Base-by-base conservation (phyloP, 768 basidiomycete genomes). In the Rubroboletus satanas region DNA sequence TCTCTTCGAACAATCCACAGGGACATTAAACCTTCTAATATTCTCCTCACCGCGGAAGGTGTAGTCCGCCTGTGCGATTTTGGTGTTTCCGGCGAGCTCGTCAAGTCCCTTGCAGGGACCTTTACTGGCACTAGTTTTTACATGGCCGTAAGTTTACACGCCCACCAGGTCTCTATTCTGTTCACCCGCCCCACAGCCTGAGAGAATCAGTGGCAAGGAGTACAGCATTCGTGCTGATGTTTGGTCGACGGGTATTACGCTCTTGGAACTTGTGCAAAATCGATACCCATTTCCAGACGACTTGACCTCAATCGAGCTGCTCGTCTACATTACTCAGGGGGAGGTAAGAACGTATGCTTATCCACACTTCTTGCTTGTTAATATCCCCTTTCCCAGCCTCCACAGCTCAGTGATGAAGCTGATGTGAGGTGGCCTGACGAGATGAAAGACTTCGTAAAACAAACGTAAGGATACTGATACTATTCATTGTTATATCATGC, bases 121-220 rank as follows among this genome's bases (percentile, higher is more conserved):
- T 98, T 98, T 67, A 98, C 96, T 1, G 97, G 97, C 7, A 98
- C 96, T 42, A 93, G 93, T 68, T 89, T 91, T 61, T 99, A 98
- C 74, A 98, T 98, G 96, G 95, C 97, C 61, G 96, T 98, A 65
- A 72, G 95, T 83, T 29, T 21, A 23, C 47, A 41, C 12, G 4
- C 41, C 10, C 5, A 32, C 32, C 18, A n/a, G 36, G 7, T 29
- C 4, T 8, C 7, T 8, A 5, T 37, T 11, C 51, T 29, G 17
- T 38, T 66, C 43, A 67, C 18, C 45, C 21, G 31, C 44, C 52
- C 37, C 59, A 49, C 60, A 93, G 90, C 96, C 96, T 46, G 96
- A 98, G 73, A 87, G 96, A 58, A 95, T 98, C 57, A 87, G 85
- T 62, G 96, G 96, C 6, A 82, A 87, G 52, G 84, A 88, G 60